Evolutionary conservation across 179 eudicot species (phyloP), one percentile per base, ranked within the genome.

Genomic region (Corrigiola litoralis): DNA sequence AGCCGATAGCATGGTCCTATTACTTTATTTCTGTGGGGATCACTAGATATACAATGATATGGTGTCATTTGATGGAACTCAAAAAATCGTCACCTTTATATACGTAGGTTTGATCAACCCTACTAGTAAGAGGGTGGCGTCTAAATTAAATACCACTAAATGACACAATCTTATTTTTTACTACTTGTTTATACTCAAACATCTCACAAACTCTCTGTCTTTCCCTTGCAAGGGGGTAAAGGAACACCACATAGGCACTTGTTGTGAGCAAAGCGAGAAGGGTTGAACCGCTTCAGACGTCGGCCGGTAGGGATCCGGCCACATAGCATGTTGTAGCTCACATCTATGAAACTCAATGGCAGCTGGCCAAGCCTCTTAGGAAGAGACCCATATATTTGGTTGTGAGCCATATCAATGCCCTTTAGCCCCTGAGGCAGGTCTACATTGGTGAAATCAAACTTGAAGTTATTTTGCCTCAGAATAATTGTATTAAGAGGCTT

Each of bases 211-310:
- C 2, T 40, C 14, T n/a, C 11, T 11, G 44, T 11, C n/a, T 32
- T 2, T 45, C 21, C 50, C 20, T 37, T 52, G 69, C 79, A 75
- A 33, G 67, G 61, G 12, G 81, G 64, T 58, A 87, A 75, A 0
- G 89, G 94, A 29, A 72, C 60, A 6, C 86, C 87, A 59, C 90
- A 83, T 44, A 85, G 69, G 70, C 87, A 85, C 41, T 61, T 56
- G 59, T 75, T 75, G 41, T 70, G 53, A 5, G 44, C 28, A 33
- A 70, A 75, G 0, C 25, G 4, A 5, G 6, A 14, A 3, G 54
- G 44, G 4, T 14, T 29, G 4, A 65, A 65, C 37, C 16, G 41
- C 61, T 69, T 61, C 27, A 69, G 37, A 6, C 61, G 45, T 4
- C 58, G 54, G 1, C 72, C 65, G 0, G 34, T 41, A 5, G 75